Base-by-base conservation (phyloP, 176 grass and related monocot species). In the Alopecurus myosuroides region DNA sequence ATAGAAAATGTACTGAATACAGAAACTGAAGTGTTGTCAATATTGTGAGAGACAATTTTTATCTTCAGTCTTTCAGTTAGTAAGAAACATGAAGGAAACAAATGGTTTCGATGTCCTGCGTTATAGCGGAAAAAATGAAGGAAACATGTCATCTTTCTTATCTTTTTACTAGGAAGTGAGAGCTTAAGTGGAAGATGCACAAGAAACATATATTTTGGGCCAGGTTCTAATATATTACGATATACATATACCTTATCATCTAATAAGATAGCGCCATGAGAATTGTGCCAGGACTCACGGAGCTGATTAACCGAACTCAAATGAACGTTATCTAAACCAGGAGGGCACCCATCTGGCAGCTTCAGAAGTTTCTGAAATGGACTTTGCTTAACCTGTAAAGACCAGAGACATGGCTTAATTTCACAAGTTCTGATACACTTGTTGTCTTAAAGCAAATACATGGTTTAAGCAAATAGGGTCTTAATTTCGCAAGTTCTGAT, bases 231-330 rank as follows among this genome's bases (percentile, higher is more conserved):
- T 67, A 89, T 78, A 51, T 57, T 41, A 33, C 28, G 19, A 33
- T 39, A 70, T 81, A 85, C 28, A 61, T 82, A 26, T 85, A 97
- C 94, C 94, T 94, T 86, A 77, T 93, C 92, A 51, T 97, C 90
- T 4, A 97, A 68, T 56, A 90, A 73, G 76, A 97, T 36, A 72
- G 92, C 85, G 79, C 94, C 94, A 45, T 77, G 70, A 69, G 86
- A 94, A 81, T 84, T 94, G 88, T 93, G 87, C 95, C 95, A 97
- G 58, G 94, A 97, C 48, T 88, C 88, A 8, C 88, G 87, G 74
- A 97, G 81, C 81, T 78, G 81, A 80, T 94, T 93, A 56, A 94
- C 48, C 10, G 82, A 89, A 89, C 81, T 85, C 77, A 97, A 76
- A 85, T 94, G 84, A 53, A 89, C 74, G 51, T 83, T 91, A 65